Evolutionary conservation across 805 yeast species (phyloP).

Genomic region (Metschnikowia santaceciliae): DNA sequence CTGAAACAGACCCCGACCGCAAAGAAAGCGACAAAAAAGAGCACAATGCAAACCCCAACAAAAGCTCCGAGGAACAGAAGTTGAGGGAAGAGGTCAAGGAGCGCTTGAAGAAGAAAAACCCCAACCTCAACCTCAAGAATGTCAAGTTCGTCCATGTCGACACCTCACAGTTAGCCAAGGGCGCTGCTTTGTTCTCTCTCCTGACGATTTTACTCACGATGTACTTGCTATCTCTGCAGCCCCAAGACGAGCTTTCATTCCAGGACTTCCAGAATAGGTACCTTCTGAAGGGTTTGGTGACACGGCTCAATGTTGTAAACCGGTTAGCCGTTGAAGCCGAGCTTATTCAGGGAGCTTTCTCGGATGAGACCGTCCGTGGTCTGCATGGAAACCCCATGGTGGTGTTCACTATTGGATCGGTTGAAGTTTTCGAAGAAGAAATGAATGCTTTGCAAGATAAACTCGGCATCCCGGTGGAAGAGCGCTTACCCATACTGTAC

Average conservation of each 20-base stretch:
- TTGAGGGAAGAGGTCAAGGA: conserved; percentile 33
- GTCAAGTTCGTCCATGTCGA: conserved; percentile 28
- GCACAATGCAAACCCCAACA: conserved; percentile 1
- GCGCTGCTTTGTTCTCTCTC: conserved; percentile 14
- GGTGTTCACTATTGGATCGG: conserved; percentile 82
- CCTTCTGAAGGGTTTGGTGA: conserved; percentile 74
- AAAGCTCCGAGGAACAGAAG: conserved; percentile 28
- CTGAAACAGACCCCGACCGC: not conserved
- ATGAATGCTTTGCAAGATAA: conserved; percentile 69
- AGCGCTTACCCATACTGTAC: conserved; percentile 75
- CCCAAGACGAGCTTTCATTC: conserved; percentile 44
- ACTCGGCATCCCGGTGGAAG: conserved; percentile 60
- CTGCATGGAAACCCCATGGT: conserved; percentile 44
- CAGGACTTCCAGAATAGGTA: conserved; percentile 84
- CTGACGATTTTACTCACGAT: conserved; percentile 17
- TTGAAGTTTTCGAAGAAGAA: conserved; percentile 80
- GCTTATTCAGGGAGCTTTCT: conserved; percentile 43
- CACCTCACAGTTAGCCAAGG: conserved; percentile 9
- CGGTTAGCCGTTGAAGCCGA: conserved; percentile 69
- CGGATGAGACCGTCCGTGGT: conserved; percentile 39
- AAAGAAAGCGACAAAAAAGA: not conserved
- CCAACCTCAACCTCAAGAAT: conserved; percentile 26
- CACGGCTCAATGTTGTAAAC: conserved; percentile 69
- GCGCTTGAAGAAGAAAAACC: conserved; percentile 26
- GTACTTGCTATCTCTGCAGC: conserved; percentile 13